Percentiles rank a stretch among this genome's conserved stretches.
Conservation (phyloP, 208 protist genomes). For the Phytomonas sp. region DNA sequence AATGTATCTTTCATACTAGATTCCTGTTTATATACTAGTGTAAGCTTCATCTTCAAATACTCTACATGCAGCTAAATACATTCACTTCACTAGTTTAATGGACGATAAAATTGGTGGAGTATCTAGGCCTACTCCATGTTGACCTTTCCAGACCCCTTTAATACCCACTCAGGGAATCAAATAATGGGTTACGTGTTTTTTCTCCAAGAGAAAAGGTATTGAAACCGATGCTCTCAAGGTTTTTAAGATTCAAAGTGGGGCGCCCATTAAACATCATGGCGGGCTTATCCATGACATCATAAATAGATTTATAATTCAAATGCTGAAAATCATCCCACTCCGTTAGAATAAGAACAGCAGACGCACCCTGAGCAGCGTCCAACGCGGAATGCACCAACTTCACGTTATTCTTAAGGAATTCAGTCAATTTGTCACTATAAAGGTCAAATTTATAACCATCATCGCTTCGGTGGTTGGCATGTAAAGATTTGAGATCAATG, state of each 20-base stretch:
- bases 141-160: background rate
- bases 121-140: background rate
- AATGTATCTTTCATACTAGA: background rate
- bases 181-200: background rate
- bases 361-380: conserved; percentile 57
- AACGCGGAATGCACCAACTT: conserved; percentile 38
- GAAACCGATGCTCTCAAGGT: conserved; percentile 86
- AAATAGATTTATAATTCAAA: conserved; percentile 85
- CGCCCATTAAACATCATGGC: conserved; percentile 96
- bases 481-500: background rate
- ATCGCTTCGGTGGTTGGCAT: background rate
- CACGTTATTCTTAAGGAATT: conserved; percentile 19
- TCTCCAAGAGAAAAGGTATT: conserved; percentile 78
- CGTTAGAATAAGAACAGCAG: conserved; percentile 93
- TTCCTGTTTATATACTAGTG: background rate
- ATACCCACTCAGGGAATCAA: background rate
- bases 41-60: background rate
- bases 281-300: conserved; percentile 90
- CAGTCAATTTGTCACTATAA: background rate
- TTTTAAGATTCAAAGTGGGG: conserved; percentile 65
- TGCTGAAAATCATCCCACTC: conserved; percentile 96
- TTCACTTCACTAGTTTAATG: background rate
- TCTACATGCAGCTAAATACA: background rate
- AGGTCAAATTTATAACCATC: background rate
- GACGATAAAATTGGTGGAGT: background rate